Base-by-base conservation (phyloP, 2,329 filamentous ascomycete genomes). In the Lasiodiplodia citricola region DNA sequence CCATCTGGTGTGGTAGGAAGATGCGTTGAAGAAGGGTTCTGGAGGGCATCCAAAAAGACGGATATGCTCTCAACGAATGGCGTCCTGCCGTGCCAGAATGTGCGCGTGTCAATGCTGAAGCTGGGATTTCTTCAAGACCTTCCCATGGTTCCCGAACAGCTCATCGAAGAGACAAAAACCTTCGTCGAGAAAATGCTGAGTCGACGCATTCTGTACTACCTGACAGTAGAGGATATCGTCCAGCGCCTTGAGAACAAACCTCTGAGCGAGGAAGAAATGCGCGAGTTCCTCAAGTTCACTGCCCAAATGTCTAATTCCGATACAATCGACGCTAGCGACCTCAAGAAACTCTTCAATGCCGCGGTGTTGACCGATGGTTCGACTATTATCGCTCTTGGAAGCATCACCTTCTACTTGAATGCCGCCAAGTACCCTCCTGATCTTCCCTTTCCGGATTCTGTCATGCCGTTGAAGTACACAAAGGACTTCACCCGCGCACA, bases 21-120 rank as follows among this genome's bases (percentile, higher is more conserved):
- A 75, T 91, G 93, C 70, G 93, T 99, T 66, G 94, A 97, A 75
- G 93, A 97, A 80, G 92, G 94, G 0, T 99, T 99, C 77, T 99
- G 96, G 96, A 96, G 90, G 44, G 94, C 93, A 71, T 96, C 92
- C 75, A 91, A 89, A 76, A 91, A 91, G 71, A 89, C 93, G 2
- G 94, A 97, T 75, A 87, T 97, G 7, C 90, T 96, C 72, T 97
- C 94, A 1, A 97, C 91, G 23, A 89, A 91, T 69, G 96, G 96
- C 68, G 90, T 99, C 7, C 84, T 97, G 66, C 88, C 91, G n/a
- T 96, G 92, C 44, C 88, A 92, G 14, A 87, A 92, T 73, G 93
- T 97, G 44, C 92, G 96, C 41, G 87, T 97, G 73, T 92, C 77
- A 82, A 91, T 77, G 77, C 92, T 83, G 84, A 88, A 90, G 52